Percentiles rank a stretch among this genome's conserved stretches.
Evolutionary conservation across 1,284 basidiomycete genomes (phyloP).

Genomic region (Bondarzewia mesenterica): DNA sequence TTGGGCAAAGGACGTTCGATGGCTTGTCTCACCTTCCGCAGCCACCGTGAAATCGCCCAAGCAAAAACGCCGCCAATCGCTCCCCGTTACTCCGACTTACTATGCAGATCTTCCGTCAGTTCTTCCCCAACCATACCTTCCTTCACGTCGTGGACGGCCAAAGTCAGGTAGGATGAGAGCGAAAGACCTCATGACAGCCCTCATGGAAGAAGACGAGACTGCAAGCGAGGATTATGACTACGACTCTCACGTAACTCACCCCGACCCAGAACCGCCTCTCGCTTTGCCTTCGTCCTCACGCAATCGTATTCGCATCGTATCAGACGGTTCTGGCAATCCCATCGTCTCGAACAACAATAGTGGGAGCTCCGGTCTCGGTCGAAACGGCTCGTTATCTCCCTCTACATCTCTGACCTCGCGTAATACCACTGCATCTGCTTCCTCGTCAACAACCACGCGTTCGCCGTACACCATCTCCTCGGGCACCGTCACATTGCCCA

Average conservation of each 20-base stretch:
- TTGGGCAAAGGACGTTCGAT: slow-evolving; percentile 58
- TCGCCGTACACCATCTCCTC: slow-evolving; percentile 18
- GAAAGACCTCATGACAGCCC: slow-evolving; percentile 30
- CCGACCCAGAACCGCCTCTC: too few relatives aligned
- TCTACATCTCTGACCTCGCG: not conserved
- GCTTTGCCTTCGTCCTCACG: not conserved
- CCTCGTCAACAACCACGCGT: slow-evolving; percentile 6
- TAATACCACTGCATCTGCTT: not conserved
- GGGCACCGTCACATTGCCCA: slow-evolving; percentile 22
- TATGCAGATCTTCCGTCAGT: slow-evolving; percentile 14
- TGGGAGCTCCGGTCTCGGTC: not conserved
- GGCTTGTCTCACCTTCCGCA: slow-evolving; percentile 39
- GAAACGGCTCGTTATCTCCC: not conserved
- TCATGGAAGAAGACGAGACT: slow-evolving; percentile 36
- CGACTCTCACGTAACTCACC: not conserved
- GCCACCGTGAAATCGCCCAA: slow-evolving; percentile 14
- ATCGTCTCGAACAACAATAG: slow-evolving; percentile 4
- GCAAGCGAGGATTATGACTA: slow-evolving; percentile 8
- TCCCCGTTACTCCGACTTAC: slow-evolving; percentile 1
- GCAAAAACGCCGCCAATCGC: not conserved
- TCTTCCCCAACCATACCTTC: slow-evolving; percentile 5
- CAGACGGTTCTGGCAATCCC: not conserved
- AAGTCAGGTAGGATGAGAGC: slow-evolving; percentile 13
- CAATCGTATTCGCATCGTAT: not conserved
- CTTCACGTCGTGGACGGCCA: slow-evolving; percentile 12